These are phyloP conservation scores for Citrus trifoliata DNA, from an alignment of 345 rosid genomes.

Conservation along the genomic window DNA sequence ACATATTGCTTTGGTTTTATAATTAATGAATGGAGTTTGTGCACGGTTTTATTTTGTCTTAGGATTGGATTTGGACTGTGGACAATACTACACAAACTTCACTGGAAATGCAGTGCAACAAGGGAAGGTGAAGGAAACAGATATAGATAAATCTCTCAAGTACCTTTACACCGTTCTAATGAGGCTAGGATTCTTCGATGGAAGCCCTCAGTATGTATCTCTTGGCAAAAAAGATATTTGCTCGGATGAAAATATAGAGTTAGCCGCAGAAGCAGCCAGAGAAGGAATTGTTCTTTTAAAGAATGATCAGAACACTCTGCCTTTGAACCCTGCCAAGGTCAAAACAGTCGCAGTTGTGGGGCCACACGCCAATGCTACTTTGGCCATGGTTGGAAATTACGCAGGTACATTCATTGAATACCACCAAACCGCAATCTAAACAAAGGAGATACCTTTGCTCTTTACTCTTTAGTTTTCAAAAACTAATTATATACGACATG, in stretches of 20 bases:
- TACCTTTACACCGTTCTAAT: conserved; percentile 42
- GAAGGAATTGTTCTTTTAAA: conserved; percentile 59
- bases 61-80: conserved; percentile 68
- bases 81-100: conserved; percentile 32
- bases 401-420: conserved; percentile 19
- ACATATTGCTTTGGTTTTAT: too few species aligned
- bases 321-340: conserved; percentile 14
- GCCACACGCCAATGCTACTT: conserved; percentile 53
- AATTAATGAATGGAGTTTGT: too few species aligned
- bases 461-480: too few species aligned
- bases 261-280: conserved; percentile 57
- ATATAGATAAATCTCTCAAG: conserved; percentile 30
- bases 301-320: conserved; percentile 31
- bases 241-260: conserved; percentile 25
- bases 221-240: conserved; percentile 40
- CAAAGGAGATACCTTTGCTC: too few species aligned
- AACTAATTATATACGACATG: too few species aligned
- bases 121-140: conserved; percentile 37
- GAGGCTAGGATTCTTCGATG: conserved; percentile 71
- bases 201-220: conserved; percentile 28
- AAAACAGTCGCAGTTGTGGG: conserved; percentile 45
- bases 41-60: too few species aligned
- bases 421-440: too few species aligned
- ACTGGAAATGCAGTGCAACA: conserved; percentile 34
- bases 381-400: conserved; percentile 56